A percentile compares a stretch with the other conserved stretches of the same genome.
phyloP scores from a whole-genome alignment of 495 filamentous ascomycete species.

The Hyaloscypha variabilis region DNA sequence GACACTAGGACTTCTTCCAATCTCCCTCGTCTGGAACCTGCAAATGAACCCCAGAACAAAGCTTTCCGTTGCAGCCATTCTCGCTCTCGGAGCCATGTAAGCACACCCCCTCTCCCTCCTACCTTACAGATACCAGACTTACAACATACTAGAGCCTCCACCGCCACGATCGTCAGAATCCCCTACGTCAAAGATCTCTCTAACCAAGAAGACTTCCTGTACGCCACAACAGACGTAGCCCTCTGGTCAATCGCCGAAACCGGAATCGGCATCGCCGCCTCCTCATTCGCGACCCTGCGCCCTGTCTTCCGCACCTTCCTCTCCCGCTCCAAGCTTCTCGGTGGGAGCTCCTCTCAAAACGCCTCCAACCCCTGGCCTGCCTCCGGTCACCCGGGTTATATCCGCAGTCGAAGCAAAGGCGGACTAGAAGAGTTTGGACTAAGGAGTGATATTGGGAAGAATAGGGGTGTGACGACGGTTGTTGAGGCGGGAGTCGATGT shows the following conservation, averaged over 20 bases:
- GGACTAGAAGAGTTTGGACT: constrained; percentile 20
- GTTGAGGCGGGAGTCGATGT: constrained; percentile 10
- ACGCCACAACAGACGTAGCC: constrained; percentile 34
- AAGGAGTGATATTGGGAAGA: constrained; percentile 21
- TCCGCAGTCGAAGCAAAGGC: constrained; percentile 2
- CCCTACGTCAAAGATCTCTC: constrained; percentile 37
- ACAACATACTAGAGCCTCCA: constrained; percentile 23
- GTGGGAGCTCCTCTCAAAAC: constrained; percentile 5
- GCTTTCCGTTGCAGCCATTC: constrained; percentile 37
- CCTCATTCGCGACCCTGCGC: constrained; percentile 34
- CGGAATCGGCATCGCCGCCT: constrained; percentile 37
- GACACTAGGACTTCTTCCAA: constrained; percentile 44
- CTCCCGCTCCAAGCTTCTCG: constrained; percentile 14
- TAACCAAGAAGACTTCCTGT: constrained; percentile 34
- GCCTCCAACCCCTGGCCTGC: constrained; percentile 15
- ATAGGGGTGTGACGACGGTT: constrained; percentile 20
- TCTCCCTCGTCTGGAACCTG: constrained; percentile 47
- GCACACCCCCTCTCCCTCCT: constrained; percentile 21
- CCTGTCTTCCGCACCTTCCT: constrained; percentile 34
- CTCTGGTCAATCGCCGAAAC: constrained; percentile 37
- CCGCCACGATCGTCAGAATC: constrained; percentile 44
- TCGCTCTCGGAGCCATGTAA: constrained; percentile 39
- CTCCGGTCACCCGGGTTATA: constrained; percentile 12
- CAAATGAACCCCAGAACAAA: constrained; percentile 42
- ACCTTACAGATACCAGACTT: constrained; percentile 3